Base-by-base conservation (phyloP, 2,329 filamentous ascomycete genomes). In the Penicillium expansum region DNA sequence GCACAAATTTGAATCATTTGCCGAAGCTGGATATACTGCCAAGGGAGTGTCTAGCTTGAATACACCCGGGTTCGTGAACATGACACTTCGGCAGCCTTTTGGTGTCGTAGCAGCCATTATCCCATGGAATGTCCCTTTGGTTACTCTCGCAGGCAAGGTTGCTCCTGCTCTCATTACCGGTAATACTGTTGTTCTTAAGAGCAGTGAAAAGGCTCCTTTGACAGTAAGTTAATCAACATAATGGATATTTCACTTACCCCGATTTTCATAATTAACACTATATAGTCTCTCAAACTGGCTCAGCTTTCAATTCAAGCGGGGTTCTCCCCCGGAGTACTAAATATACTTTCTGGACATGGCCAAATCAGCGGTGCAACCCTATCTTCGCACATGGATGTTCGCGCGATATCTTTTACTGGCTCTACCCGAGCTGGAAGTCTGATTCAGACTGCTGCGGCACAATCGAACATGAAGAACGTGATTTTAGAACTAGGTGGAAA, bases 121-220 rank as follows among this genome's bases (percentile, higher is more conserved):
- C 49, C 83, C 83, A 0, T 86, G 83, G 82, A 85, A 85, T 59
- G 76, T 75, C 0, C 77, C 82, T 0, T 61, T 83, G 3, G 53
- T 77, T 1, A 78, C 80, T 59, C 74, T 81, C 29, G 72, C 69
- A 0, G 68, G 71, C 71, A 87, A 88, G 70, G 72, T 85, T 33
- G 84, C 82, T 2, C 83, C 85, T 0, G 85, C 84, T 0, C 73
- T 88, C 30, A 83, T 83, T 1, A 79, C 80, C 44, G 83, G 83
- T 35, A 87, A 87, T 65, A 82, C 79, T 22, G 80, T 88, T 39
- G 71, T 88, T 2, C 68, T 87, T 30, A 88, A 88, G 72, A 82
- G 83, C 10, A 84, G 81, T 57, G 85, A 88, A 72, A 80, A 85
- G 63, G 83, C 85, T 0, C 86, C 86, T 0, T 70, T 89, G 50